Evolutionary conservation across 768 basidiomycete species (phyloP).

Genomic region (Mycena leptocephala): DNA sequence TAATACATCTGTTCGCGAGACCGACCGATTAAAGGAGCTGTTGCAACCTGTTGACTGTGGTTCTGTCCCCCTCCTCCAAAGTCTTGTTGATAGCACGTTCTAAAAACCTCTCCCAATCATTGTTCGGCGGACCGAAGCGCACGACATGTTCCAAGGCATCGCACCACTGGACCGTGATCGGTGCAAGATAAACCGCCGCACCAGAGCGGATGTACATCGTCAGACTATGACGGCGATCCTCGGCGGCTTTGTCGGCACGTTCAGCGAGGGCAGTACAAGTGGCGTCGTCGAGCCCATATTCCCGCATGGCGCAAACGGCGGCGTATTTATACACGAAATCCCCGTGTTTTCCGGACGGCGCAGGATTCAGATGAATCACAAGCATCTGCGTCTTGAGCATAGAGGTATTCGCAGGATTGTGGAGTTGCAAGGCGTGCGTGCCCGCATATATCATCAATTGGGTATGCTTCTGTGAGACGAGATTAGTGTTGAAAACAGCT

Average conservation of each 20-base stretch:
- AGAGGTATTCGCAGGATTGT: neutral
- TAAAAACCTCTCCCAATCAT: slow-evolving; percentile 20
- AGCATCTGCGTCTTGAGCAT: slow-evolving; percentile 24
- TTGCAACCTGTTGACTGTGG: slow-evolving; percentile 1
- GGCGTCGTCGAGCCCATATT: neutral
- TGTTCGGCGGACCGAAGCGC: slow-evolving; percentile 27
- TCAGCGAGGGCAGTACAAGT: slow-evolving; percentile 14
- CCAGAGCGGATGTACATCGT: slow-evolving; percentile 25
- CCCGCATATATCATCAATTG: slow-evolving; percentile 23
- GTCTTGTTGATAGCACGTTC: slow-evolving; percentile 26
- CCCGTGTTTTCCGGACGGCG: neutral
- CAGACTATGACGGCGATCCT: slow-evolving; percentile 11
- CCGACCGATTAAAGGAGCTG: neutral
- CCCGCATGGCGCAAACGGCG: slow-evolving; percentile 5
- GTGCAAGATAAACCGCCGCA: slow-evolving; percentile 17
- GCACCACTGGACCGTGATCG: slow-evolving; percentile 20
- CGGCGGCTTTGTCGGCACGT: neutral
- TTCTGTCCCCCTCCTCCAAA: neutral
- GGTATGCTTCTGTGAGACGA: slow-evolving; percentile 26
- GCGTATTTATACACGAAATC: slow-evolving; percentile 14
- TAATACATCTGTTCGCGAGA: neutral
- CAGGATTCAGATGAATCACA: neutral
- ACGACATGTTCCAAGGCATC: neutral
- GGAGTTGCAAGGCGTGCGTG: slow-evolving; percentile 24
- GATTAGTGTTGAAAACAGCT: neutral